Evolutionary conservation across 2,329 filamentous ascomycete species (phyloP), one percentile per base, ranked within the genome.

Genomic region (Pseudopithomyces maydicus): DNA sequence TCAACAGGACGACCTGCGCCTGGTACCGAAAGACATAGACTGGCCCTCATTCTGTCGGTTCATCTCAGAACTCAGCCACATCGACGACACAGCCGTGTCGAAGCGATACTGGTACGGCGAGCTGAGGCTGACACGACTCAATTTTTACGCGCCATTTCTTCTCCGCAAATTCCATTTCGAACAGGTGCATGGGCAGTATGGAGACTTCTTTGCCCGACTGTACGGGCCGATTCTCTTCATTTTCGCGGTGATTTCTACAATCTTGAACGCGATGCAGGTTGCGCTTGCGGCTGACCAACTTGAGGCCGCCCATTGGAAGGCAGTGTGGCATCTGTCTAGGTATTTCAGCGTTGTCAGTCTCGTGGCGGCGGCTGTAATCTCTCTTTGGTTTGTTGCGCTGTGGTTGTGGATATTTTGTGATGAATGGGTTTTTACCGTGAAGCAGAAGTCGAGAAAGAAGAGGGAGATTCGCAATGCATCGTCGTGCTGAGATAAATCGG

Each of bases 401-500:
- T 59, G 57, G 57, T 23, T 56, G 17, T 59, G 52, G 45, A 32
- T 58, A 23, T 55, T 55, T 29, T 26, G 47, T 17, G 56, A 58
- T 48, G 56, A 58, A 23, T 58, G 52, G 56, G 36, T 58, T 29
- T 58, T 41, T 43, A 52, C 52, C 12, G 29, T 52, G 14, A 51
- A 39, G 42, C 45, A 46, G 4, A 55, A 52, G 39, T 3, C 49
- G 33, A 42, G 51, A 32, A 51, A 52, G 46, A 47, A 33, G 43
- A 5, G 29, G 22, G 43, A 46, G 15, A 39, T n/a, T 66, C 92
- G 44, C 78, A 82, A n/a, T 83, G 85, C 51, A 88, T 46, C 43
- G 43, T 46, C 43, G 43, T 46, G 43, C 22, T 50, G 42, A 45
- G 6, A 36, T 36, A 11, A 11, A 4, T 8, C 26, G 26, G 8